phyloP scores from a whole-genome alignment of 2,329 filamentous ascomycete species.

The Epichloe scottii region DNA sequence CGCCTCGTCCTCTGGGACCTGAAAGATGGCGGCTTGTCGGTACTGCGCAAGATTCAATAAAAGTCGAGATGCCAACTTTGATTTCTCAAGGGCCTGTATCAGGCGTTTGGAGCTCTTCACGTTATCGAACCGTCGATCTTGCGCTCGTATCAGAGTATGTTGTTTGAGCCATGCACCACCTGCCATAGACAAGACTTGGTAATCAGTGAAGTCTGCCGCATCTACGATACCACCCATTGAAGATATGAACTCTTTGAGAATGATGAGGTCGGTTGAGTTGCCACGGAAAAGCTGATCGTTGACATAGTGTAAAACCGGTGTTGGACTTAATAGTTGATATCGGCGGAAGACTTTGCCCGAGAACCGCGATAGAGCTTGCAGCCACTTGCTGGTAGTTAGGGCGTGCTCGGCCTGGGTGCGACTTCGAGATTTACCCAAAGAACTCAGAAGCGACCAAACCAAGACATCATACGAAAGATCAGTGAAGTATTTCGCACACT shows the following conservation, averaged over 20 bases:
- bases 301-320: constrained; percentile 81
- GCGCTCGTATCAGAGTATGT: constrained; percentile 66
- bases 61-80: constrained; percentile 65
- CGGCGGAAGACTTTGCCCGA: constrained; percentile 81
- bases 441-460: constrained; percentile 81
- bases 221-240: constrained; percentile 91
- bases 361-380: constrained; percentile 81
- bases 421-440: constrained; percentile 49
- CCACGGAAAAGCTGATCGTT: constrained; percentile 69
- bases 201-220: constrained; percentile 76
- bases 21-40: constrained; percentile 73
- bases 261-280: constrained; percentile 81
- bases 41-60: constrained; percentile 88
- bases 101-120: constrained; percentile 65
- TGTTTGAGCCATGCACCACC: constrained; percentile 69
- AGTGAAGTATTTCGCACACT: constrained; percentile 90
- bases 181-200: constrained; percentile 77
- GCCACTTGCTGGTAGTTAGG: constrained; percentile 76
- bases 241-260: constrained; percentile 78
- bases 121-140: constrained; percentile 71
- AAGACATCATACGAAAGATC: constrained; percentile 86
- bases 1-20: constrained; percentile 54
- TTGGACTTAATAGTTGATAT: constrained; percentile 71
- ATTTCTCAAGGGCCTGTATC: constrained; percentile 65
- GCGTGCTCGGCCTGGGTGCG: constrained; percentile 50